Conservation (phyloP, 345 rosid species). For the Linum usitatissimum region DNA sequence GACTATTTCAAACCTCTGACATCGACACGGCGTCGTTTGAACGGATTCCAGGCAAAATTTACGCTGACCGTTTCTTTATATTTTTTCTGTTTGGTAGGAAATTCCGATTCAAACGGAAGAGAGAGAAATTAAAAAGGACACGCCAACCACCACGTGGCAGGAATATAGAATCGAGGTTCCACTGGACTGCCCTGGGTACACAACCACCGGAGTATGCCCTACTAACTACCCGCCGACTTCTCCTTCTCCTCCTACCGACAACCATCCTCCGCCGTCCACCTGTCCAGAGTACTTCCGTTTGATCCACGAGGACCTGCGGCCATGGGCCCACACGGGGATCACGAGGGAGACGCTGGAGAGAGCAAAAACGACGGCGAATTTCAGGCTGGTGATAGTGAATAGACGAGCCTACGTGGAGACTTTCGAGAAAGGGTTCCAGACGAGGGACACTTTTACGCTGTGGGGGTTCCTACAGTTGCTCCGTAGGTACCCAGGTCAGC, state of each 20-base stretch:
- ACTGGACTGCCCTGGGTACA: slow-evolving; percentile 33
- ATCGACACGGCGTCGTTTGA: not conserved
- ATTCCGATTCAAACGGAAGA: slow-evolving; percentile 5
- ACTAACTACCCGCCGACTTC: slow-evolving; percentile 20
- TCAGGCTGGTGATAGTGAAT: slow-evolving; percentile 12
- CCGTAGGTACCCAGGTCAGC: slow-evolving; percentile 20
- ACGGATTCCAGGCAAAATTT: too few relatives aligned
- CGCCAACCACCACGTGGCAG: not conserved
- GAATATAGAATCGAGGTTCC: slow-evolving; percentile 23
- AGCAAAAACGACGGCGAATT: slow-evolving; percentile 16
- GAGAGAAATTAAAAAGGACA: not conserved
- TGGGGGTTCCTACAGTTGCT: slow-evolving; percentile 25
- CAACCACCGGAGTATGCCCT: slow-evolving; percentile 33
- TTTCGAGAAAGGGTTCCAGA: slow-evolving; percentile 13
- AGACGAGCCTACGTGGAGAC: slow-evolving; percentile 19
- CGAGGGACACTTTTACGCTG: slow-evolving; percentile 18
- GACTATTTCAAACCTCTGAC: slow-evolving; percentile 1
- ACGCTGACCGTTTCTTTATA: not conserved
- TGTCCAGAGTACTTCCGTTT: slow-evolving; percentile 22
- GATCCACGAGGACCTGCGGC: slow-evolving; percentile 21
- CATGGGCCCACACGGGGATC: slow-evolving; percentile 21
- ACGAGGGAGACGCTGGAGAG: slow-evolving; percentile 17
- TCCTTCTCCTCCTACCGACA: not conserved
- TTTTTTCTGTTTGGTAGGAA: slow-evolving; percentile 15
- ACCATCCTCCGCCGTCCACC: not conserved